phyloP scores from a whole-genome alignment of 768 basidiomycete genomes.

The Filobasidium floriforme region DNA sequence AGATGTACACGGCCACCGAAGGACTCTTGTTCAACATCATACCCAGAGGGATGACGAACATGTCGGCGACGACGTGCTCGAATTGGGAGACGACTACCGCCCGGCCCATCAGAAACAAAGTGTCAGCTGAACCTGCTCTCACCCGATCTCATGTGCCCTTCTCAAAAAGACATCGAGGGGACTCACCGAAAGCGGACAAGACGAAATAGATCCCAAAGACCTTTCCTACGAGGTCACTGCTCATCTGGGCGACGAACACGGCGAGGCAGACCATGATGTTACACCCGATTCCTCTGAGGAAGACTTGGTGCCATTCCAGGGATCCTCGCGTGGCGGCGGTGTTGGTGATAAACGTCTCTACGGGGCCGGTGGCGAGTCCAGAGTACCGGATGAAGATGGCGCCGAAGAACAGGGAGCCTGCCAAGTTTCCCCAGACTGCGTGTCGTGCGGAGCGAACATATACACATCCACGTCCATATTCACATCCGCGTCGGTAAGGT shows the following conservation, averaged over 20 bases:
- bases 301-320: constrained; percentile 18
- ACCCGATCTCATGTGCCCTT: no score
- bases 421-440: constrained; percentile 18
- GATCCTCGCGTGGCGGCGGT: constrained; percentile 12
- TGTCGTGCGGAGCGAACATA: no score
- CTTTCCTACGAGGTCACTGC: constrained; percentile 14
- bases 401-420: constrained; percentile 19
- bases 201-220: constrained; percentile 18
- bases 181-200: constrained; percentile 13
- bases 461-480: no score
- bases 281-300: constrained; percentile 18
- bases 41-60: constrained; percentile 21
- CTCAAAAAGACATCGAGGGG: no score
- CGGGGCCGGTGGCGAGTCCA: constrained; percentile 13
- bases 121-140: no score
- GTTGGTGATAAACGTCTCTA: constrained; percentile 7
- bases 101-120: not conserved
- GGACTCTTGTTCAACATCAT: constrained; percentile 15
- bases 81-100: constrained; percentile 12
- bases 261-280: constrained; percentile 22
- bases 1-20: constrained; percentile 10
- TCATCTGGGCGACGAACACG: constrained; percentile 11
- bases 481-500: no score
- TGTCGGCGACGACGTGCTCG: constrained; percentile 22
- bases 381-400: constrained; percentile 19